Evolutionary conservation across 2,329 filamentous ascomycete species (phyloP).

Genomic region (Parafenestella ontariensis): DNA sequence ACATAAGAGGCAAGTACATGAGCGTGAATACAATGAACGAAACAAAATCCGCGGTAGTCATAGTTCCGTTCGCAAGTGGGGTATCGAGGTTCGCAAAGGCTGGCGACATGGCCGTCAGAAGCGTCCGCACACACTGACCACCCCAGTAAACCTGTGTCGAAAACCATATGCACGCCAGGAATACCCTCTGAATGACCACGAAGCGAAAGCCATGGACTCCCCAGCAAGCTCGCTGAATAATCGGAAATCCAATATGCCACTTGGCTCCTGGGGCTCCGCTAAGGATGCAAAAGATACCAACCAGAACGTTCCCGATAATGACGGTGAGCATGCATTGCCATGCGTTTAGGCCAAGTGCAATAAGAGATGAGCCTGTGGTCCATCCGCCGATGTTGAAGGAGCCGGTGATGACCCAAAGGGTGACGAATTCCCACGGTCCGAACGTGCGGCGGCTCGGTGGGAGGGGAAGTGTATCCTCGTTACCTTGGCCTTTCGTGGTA

Average conservation of each 20-base stretch:
- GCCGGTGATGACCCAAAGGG: conserved; percentile 52
- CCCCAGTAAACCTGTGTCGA: conserved; percentile 42
- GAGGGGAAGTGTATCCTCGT: conserved; percentile 52
- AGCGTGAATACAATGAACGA: conserved; percentile 49
- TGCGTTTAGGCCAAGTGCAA: conserved; percentile 3
- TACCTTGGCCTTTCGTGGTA: conserved; percentile 24
- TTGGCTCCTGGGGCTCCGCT: conserved; percentile 6
- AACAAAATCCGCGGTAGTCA: conserved; percentile 47
- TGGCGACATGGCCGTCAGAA: conserved; percentile 29
- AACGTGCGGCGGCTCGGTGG: conserved; percentile 50
- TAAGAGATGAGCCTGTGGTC: conserved; percentile 6
- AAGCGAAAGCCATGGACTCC: conserved; percentile 43
- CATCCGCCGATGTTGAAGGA: conserved; percentile 39
- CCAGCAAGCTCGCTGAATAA: conserved; percentile 7
- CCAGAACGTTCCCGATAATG: conserved; percentile 28
- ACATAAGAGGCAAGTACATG: conserved; percentile 52
- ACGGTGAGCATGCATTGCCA: conserved; percentile 15
- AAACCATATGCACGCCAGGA: conserved; percentile 51
- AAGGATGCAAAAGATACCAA: conserved; percentile 2
- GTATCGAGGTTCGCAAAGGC: conserved; percentile 47
- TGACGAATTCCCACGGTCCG: conserved; percentile 47
- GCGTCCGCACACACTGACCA: conserved; percentile 40
- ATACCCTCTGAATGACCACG: conserved; percentile 43
- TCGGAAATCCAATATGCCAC: conserved; percentile 22
- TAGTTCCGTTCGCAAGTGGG: conserved; percentile 40